These are phyloP conservation scores for Panellus pusillus DNA, from an alignment of 768 basidiomycete species.

Conservation along the genomic window DNA sequence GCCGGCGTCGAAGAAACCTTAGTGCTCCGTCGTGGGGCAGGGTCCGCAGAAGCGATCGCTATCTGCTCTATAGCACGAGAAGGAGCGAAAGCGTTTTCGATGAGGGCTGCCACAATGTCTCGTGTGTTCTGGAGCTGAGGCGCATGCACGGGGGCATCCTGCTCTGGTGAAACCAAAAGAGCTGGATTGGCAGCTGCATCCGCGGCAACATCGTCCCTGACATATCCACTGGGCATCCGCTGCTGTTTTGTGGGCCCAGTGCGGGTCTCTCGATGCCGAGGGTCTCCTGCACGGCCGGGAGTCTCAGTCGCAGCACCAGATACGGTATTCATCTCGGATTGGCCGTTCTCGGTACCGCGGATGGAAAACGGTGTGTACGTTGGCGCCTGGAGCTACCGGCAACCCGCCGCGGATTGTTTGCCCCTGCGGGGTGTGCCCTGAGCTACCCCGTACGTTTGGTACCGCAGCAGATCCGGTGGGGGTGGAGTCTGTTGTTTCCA, in stretches of 20 bases:
- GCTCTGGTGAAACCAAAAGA: no score
- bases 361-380: constrained; percentile 7
- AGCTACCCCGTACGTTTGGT: constrained; percentile 1
- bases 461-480: constrained; percentile 5
- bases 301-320: not conserved
- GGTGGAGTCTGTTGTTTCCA: constrained; percentile 9
- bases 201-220: no score
- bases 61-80: not conserved
- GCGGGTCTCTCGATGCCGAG: no score
- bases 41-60: not conserved
- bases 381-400: not conserved
- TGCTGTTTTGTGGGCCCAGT: not conserved
- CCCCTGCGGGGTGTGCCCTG: not conserved
- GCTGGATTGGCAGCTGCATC: no score
- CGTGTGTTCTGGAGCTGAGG: constrained; percentile 6
- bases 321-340: not conserved
- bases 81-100: not conserved
- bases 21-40: constrained; percentile 1
- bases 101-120: not conserved
- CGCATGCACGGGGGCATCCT: no score
- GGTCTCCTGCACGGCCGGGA: not conserved
- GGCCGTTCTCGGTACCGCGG: not conserved
- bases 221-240: no score
- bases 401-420: not conserved
- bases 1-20: constrained; percentile 15